Percentiles rank a stretch among this genome's conserved stretches.
Conservation (phyloP, 2,329 filamentous ascomycete species). For the Clonostachys rosea region DNA sequence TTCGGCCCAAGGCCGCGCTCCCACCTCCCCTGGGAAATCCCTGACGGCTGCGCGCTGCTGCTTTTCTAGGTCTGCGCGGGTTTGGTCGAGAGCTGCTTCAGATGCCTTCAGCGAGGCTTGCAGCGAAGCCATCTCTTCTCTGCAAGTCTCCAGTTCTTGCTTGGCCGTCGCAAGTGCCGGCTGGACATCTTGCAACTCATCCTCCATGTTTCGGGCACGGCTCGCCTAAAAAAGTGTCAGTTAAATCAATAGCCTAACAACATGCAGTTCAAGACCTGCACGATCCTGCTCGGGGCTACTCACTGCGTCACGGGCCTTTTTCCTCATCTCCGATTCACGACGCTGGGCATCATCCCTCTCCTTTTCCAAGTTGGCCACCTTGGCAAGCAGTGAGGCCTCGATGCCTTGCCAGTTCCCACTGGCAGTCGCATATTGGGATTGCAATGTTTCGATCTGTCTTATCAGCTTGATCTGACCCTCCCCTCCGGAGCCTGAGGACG, state of each 20-base stretch:
- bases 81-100: slow-evolving; percentile 58
- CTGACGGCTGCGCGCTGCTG: slow-evolving; percentile 27
- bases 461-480: slow-evolving; percentile 86
- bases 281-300: slow-evolving; percentile 20
- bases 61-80: slow-evolving; percentile 43
- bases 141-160: slow-evolving; percentile 57
- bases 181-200: slow-evolving; percentile 72
- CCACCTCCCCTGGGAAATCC: slow-evolving; percentile 15
- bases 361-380: slow-evolving; percentile 75
- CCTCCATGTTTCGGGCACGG: slow-evolving; percentile 65
- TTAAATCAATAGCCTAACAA: background rate
- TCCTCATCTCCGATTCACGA: slow-evolving; percentile 81
- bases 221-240: slow-evolving; percentile 44
- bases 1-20: slow-evolving; percentile 43
- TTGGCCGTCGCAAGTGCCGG: slow-evolving; percentile 61
- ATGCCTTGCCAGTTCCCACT: slow-evolving; percentile 98
- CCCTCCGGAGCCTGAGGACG: slow-evolving; percentile 73
- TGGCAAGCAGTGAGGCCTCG: slow-evolving; percentile 76
- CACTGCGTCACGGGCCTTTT: slow-evolving; percentile 84
- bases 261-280: background rate
- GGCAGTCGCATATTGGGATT: slow-evolving; percentile 90
- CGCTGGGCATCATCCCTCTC: slow-evolving; percentile 83
- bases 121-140: slow-evolving; percentile 55
- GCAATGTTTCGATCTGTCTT: slow-evolving; percentile 89
- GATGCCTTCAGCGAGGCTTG: slow-evolving; percentile 61